Evolutionary conservation across 2,329 filamentous ascomycete genomes (phyloP).

Genomic region (Whalleya microplaca): DNA sequence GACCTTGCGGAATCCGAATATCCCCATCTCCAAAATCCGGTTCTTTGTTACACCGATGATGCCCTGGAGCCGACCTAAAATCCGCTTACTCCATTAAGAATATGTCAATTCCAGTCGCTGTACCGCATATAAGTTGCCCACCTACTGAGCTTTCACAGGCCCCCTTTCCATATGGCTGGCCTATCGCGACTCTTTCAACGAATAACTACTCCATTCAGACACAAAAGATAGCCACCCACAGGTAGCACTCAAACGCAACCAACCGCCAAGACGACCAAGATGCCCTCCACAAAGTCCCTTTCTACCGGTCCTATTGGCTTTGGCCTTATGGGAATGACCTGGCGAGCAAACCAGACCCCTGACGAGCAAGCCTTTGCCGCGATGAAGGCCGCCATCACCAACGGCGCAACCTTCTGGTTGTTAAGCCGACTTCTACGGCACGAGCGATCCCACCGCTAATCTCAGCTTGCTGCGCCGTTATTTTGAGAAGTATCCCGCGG

Average conservation of each 20-base stretch:
- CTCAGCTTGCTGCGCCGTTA: conserved; percentile 53
- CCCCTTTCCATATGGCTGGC: too few species aligned
- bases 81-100: too few species aligned
- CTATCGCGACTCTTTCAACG: too few species aligned
- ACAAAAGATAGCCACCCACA: too few species aligned
- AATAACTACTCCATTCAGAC: too few species aligned
- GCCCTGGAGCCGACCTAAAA: too few species aligned
- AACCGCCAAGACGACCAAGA: background rate
- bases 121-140: too few species aligned
- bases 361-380: conserved; percentile 45
- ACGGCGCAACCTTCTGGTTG: conserved; percentile 44
- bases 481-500: conserved; percentile 54
- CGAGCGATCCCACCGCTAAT: conserved; percentile 45
- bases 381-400: conserved; percentile 46
- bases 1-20: conserved; percentile 1
- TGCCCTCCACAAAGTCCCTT: background rate
- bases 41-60: background rate
- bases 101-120: too few species aligned
- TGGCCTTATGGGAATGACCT: conserved; percentile 22
- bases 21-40: conserved; percentile 1
- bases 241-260: too few species aligned
- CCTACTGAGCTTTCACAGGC: too few species aligned
- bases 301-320: conserved; percentile 4
- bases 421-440: conserved; percentile 46
- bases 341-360: conserved; percentile 24